Evolutionary conservation across 768 basidiomycete species (phyloP), one percentile per base, ranked within the genome.

Genomic region (Podaxis sp.): DNA sequence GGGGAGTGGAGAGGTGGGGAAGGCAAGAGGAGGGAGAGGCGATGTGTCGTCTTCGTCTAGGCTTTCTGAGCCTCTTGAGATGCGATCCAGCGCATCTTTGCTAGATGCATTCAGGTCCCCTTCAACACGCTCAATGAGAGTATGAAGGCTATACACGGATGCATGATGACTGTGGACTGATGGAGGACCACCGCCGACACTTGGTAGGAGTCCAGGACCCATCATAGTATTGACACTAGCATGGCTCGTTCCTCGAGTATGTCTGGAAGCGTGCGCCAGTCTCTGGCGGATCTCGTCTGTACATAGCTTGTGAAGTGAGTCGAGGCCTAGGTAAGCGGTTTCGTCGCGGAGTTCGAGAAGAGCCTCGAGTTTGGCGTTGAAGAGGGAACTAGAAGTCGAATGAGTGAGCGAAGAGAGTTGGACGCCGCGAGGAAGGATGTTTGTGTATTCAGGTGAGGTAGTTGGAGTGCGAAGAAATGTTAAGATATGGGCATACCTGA

Each of bases 291-390:
- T 80, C 74, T 93, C 90, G 17, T 86, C 84, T 7, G 75, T 73
- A 69, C 92, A 93, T 1, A 95, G 80, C 65, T 78, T 81, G 64
- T 84, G 78, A 17, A 95, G 80, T 50, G 81, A 82, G 0, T 81
- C 80, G 57, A 94, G 85, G 28, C 84, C 86, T n/a, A 94, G 84
- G 69, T 86, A 92, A 46, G 78, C 77, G 1, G 92, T 89, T 70
- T 95, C 92, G 66, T 94, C 91, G 11, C 91, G 84, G 24, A 93
- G 83, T 64, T 91, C 89, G 49, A 91, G 80, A 24, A 94, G 81
- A 1, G 76, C 77, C 58, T 92, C 91, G 20, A 92, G 76, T 10
- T 84, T 84, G 2, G 79, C 51, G 56, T 56, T 67, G 66, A 61
- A 53, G 54, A 59, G 60, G 58, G 66, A 11, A 40, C 41, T 65